These are phyloP conservation scores for Barbatosphaeria neglecta DNA, from an alignment of 495 filamentous ascomycete species.

Conservation along the genomic window DNA sequence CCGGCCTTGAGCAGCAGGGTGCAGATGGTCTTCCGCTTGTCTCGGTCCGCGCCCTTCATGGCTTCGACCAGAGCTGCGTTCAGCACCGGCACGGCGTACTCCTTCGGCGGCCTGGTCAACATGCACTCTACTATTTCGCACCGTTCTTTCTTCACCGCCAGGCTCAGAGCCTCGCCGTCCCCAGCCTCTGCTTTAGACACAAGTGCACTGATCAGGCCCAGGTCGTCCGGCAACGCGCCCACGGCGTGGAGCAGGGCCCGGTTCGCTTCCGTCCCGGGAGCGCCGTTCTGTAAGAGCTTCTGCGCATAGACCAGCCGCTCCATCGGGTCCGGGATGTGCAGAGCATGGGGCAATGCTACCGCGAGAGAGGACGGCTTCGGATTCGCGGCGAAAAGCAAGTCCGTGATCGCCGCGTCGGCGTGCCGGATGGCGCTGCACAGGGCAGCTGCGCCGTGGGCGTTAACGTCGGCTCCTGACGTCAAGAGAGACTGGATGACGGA, in stretches of 20 bases:
- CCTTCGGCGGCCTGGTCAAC: constrained; percentile 16
- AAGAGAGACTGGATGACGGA: constrained; percentile 22
- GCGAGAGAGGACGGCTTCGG: constrained; percentile 20
- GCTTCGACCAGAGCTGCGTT: constrained; percentile 20
- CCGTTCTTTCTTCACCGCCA: constrained; percentile 22
- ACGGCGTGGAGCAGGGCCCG: constrained; percentile 31
- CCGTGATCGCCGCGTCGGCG: constrained; percentile 24
- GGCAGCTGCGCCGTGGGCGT: constrained; percentile 28
- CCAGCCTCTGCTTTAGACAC: constrained; percentile 24
- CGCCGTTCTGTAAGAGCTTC: constrained; percentile 27
- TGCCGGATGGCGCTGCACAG: constrained; percentile 26
- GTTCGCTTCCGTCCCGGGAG: constrained; percentile 25
- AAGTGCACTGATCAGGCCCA: constrained; percentile 25
- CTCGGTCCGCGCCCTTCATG: constrained; percentile 14
- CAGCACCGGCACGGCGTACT: constrained; percentile 14
- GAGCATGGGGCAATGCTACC: constrained; percentile 26
- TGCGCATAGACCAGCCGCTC: constrained; percentile 30
- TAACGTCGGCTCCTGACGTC: constrained; percentile 31
- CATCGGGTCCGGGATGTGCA: constrained; percentile 30
- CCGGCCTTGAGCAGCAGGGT: constrained; percentile 24
- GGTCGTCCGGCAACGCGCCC: constrained; percentile 22
- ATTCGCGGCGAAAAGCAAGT: constrained; percentile 22
- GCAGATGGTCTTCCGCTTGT: constrained; percentile 19
- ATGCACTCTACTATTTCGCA: constrained; percentile 25
- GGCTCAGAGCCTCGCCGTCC: constrained; percentile 27